phyloP scores from a whole-genome alignment of 192 early-diverging fungal genomes.

The Blastocladiella britannica region DNA sequence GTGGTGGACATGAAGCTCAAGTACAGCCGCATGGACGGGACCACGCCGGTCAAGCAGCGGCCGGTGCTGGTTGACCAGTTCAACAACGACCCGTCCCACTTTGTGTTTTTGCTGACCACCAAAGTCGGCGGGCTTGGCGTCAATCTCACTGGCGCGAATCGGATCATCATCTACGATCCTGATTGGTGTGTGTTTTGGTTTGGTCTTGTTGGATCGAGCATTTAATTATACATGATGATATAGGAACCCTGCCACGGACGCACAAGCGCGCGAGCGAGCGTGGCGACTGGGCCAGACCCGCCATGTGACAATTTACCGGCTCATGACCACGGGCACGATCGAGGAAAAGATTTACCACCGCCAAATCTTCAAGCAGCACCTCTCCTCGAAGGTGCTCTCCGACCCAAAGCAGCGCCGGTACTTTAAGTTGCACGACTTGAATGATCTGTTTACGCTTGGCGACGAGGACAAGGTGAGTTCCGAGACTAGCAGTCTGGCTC shows the following conservation, averaged over 20 bases:
- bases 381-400: slow-evolving; percentile 87
- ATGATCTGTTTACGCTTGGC: slow-evolving; percentile 67
- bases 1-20: slow-evolving; percentile 19
- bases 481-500: neutral
- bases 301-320: slow-evolving; percentile 72
- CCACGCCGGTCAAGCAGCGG: slow-evolving; percentile 71
- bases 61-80: slow-evolving; percentile 71
- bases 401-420: slow-evolving; percentile 76
- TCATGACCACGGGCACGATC: slow-evolving; percentile 88
- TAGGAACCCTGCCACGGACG: slow-evolving; percentile 77
- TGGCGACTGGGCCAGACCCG: slow-evolving; percentile 82
- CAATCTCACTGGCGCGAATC: slow-evolving; percentile 82
- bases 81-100: slow-evolving; percentile 41
- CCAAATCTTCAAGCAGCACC: slow-evolving; percentile 92
- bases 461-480: slow-evolving; percentile 6
- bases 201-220: neutral
- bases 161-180: slow-evolving; percentile 87
- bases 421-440: slow-evolving; percentile 64
- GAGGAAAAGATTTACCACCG: slow-evolving; percentile 94
- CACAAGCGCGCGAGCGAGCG: slow-evolving; percentile 85
- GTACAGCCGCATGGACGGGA: slow-evolving; percentile 88
- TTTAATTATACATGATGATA: neutral
- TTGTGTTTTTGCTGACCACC: slow-evolving; percentile 88
- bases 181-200: slow-evolving; percentile 58
- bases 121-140: slow-evolving; percentile 90